Evolutionary conservation across 108 stramenopile species (phyloP).

Genomic region (Stephanodiscus triporus): DNA sequence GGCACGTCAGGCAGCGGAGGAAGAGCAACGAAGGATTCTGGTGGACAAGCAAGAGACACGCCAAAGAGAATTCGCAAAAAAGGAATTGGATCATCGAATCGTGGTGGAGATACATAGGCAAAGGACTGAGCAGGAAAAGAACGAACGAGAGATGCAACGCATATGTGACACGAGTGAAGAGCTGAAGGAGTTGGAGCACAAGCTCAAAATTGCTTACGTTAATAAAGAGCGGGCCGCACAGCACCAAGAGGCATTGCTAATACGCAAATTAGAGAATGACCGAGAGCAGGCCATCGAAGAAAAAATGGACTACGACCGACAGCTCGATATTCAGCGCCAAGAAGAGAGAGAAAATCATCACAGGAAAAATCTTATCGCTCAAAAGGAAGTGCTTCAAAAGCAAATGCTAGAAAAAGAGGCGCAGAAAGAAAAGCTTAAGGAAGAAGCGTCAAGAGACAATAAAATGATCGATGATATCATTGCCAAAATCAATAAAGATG

Average conservation of each 20-base stretch:
- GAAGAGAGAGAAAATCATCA: slow-evolving; percentile 49
- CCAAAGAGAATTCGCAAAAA: slow-evolving; percentile 47
- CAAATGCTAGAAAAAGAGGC: slow-evolving; percentile 63
- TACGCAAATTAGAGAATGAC: slow-evolving; percentile 54
- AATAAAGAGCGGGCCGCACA: slow-evolving; percentile 80
- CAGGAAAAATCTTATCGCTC: slow-evolving; percentile 37
- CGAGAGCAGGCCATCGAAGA: slow-evolving; percentile 70
- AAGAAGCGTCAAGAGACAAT: slow-evolving; percentile 55
- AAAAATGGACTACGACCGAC: slow-evolving; percentile 67
- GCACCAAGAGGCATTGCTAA: slow-evolving; percentile 62
- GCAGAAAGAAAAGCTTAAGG: slow-evolving; percentile 42
- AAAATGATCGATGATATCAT: slow-evolving; percentile 66
- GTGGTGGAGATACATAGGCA: slow-evolving; percentile 49
- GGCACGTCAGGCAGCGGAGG: slow-evolving; percentile 52
- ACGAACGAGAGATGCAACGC: slow-evolving; percentile 65
- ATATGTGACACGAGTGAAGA: slow-evolving; percentile 72
- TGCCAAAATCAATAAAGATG: slow-evolving; percentile 58
- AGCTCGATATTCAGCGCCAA: slow-evolving; percentile 44
- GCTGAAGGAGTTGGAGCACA: slow-evolving; percentile 64
- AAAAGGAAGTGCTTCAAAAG: slow-evolving; percentile 61
- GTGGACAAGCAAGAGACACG: slow-evolving; percentile 42
- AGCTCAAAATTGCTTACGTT: slow-evolving; percentile 69
- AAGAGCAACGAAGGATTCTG: slow-evolving; percentile 40
- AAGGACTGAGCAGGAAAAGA: slow-evolving; percentile 54
- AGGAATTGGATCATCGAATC: slow-evolving; percentile 49